Base-by-base conservation (phyloP, 176 grass and related monocot species). In the Carex scoparia region DNA sequence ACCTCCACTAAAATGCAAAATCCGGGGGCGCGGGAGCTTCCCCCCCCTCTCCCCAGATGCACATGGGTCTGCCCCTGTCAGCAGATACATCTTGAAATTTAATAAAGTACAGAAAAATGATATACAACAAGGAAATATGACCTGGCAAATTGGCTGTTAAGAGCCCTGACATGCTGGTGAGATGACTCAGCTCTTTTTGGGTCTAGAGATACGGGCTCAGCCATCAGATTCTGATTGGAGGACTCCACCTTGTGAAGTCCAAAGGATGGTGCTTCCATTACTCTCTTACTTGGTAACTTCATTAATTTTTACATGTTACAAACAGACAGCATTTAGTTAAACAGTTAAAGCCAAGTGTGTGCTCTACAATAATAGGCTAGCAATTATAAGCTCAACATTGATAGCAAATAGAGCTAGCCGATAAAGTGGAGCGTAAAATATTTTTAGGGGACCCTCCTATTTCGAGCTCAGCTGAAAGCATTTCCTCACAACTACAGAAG, bases 91-190 rank as follows among this genome's bases (percentile, higher is more conserved):
- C 23, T 33, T 35, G 51, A 78, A 37, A 61, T 60, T 61, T n/a
- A 33, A 76, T 16, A 58, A 71, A 64, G 9, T 19, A 37, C 56
- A 65, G 8, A 35, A 32, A 48, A 54, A 16, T 31, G 3, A 14
- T 12, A 23, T 1, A 38, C 79, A 81, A 54, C 4, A 80, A 11
- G 16, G 31, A 75, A 61, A 33, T 27, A 38, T 67, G 10, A 93
- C 95, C 95, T 98, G 0, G 89, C 95, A 88, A 98, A 98, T 82
- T 98, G 93, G 63, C 44, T 84, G 80, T 98, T 98, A 13, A 95
- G 95, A 81, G 95, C 95, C 67, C 86, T 93, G 42, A 98, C 95
- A 2, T 98, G 91, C 83, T 84, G 90, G 57, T 60, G 81, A 79
- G 91, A 92, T 12, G 88, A 82, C 63, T 92, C 86, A 2, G 93